Conservation (phyloP, 2,329 filamentous ascomycete genomes). For the Penicillium concentricum region DNA sequence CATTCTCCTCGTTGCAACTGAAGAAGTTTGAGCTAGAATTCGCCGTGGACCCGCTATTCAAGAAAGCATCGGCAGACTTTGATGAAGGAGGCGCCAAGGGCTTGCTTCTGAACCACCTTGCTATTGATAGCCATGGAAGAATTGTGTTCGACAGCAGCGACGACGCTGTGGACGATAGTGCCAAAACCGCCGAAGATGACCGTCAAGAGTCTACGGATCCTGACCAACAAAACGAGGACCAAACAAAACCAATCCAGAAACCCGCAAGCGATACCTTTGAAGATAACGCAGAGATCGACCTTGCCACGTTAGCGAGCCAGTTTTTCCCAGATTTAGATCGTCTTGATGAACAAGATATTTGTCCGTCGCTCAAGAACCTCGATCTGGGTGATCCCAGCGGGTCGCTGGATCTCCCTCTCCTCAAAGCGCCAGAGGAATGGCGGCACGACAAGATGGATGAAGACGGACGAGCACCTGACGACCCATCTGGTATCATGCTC, state of each 20-base stretch:
- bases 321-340: conserved; percentile 81
- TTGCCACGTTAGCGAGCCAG: conserved; percentile 68
- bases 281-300: conserved; percentile 72
- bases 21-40: conserved; percentile 99
- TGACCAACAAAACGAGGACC: conserved; percentile 49
- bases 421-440: conserved; percentile 88
- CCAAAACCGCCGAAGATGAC: conserved; percentile 37
- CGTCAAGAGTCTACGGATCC: conserved; percentile 47
- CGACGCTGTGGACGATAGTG: conserved; percentile 61
- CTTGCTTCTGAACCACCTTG: conserved; percentile 89
- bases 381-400: conserved; percentile 84
- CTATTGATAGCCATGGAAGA: conserved; percentile 84
- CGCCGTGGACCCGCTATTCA: conserved; percentile 95
- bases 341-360: conserved; percentile 86
- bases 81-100: conserved; percentile 98
- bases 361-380: conserved; percentile 90
- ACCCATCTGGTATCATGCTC: conserved; percentile 77
- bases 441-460: conserved; percentile 63
- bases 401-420: conserved; percentile 84
- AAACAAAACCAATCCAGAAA: conserved; percentile 31
- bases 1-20: conserved; percentile 82
- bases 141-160: conserved; percentile 99
- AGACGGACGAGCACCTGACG: conserved; percentile 54
- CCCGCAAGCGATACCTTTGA: conserved; percentile 38
- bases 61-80: conserved; percentile 97